Evolutionary conservation across 345 rosid species (phyloP), one percentile per base, ranked within the genome.

Genomic region (Erucastrum elatum): DNA sequence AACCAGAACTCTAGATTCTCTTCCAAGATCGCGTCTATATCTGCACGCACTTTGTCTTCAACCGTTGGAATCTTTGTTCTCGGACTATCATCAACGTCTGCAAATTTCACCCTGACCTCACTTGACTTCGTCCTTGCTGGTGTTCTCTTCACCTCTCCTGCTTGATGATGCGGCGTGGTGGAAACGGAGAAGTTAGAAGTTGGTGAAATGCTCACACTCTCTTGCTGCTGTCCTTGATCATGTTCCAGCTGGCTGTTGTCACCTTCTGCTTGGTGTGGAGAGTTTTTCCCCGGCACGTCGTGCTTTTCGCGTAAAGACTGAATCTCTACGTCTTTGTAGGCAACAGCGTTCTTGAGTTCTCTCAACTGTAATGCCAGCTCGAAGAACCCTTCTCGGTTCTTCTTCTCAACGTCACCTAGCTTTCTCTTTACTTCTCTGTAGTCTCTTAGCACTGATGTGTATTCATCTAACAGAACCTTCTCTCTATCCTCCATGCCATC

Each of bases 1-100:
- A 94, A 76, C 98, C 98, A 94, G 87, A 94, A 92, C 82, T 92
- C 97, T 2, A 94, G 85, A 77, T 92, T 94, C 77, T 92, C 98
- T 80, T 94, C 98, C 72, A 94, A 84, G 26, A 92, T 78, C 15
- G 80, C 84, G 64, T 94, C 93, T 13, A 94, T 94, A 21, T 86
- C 88, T 4, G 77, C 71, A 3, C 97, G 85, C 39, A 94, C 76
- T 78, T 87, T 88, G 67, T 90, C 91, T 81, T 90, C 91, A 3
- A 86, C 81, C 5, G 90, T 75, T 70, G 86, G 70, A 68, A 72
- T 72, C 17, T 68, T 74, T 8, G 78, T 74, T 68, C 78, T 79
- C 1, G 79, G 78, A 30, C 82, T 79, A 13, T 67, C 78, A 51
- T 29, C 74, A 68, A 74, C 82, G 3, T 68, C 82, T 56, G 37